Conservation (phyloP, 345 rosid genomes). For the Citrus maxima region DNA sequence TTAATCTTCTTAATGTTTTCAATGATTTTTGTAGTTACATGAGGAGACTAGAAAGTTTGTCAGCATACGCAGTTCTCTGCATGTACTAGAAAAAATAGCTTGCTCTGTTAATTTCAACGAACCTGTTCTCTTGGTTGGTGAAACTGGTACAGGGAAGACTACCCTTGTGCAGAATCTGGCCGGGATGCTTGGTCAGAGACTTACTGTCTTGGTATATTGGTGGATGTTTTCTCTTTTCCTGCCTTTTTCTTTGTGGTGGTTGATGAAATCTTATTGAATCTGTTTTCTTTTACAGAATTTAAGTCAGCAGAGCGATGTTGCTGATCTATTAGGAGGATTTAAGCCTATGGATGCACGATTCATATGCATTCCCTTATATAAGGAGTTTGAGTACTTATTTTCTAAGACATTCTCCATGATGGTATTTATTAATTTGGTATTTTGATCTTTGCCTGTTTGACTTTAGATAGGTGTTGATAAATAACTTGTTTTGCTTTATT, state of each 20-base stretch:
- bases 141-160: constrained; percentile 99
- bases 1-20: constrained; percentile 13
- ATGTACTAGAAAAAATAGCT: constrained; percentile 78
- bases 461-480: constrained; percentile 10
- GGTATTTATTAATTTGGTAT: constrained; percentile 36
- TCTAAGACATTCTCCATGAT: constrained; percentile 40
- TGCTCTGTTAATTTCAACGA: constrained; percentile 79
- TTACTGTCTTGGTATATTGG: constrained; percentile 78
- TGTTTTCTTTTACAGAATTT: constrained; percentile 59
- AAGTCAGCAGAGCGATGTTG: constrained; percentile 96
- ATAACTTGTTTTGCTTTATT: constrained; percentile 23
- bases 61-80: constrained; percentile 67
- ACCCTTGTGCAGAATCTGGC: constrained; percentile 93
- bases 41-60: constrained; percentile 58
- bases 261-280: constrained; percentile 5
- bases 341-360: constrained; percentile 79
- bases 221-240: background rate
- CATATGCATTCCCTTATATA: constrained; percentile 63
- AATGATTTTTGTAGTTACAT: constrained; percentile 41
- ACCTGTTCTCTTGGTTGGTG: constrained; percentile 96
- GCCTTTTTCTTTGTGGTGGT: background rate
- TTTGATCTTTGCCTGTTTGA: background rate
- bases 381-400: constrained; percentile 64
- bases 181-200: constrained; percentile 72
- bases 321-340: constrained; percentile 94